phyloP scores from a whole-genome alignment of 306 rosid genomes.

The Argentina anserina region DNA sequence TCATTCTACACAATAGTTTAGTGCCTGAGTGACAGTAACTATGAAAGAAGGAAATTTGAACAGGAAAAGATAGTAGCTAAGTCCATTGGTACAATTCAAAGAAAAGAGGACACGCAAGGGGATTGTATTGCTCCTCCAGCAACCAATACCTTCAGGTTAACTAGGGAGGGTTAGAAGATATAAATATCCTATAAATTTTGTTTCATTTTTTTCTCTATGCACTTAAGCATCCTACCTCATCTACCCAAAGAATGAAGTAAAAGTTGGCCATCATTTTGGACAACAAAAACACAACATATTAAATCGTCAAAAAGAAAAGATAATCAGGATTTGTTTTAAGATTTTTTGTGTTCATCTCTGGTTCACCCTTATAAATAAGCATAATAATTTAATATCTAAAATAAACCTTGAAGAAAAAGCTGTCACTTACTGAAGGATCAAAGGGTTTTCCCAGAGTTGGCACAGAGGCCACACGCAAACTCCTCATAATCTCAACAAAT shows the following conservation, averaged over 20 bases:
- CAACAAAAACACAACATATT: not conserved
- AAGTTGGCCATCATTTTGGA: not conserved
- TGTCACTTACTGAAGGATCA: conserved; percentile 71
- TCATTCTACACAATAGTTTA: not conserved
- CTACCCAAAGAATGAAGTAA: not conserved
- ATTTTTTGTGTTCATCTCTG: not conserved
- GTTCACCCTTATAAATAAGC: not conserved
- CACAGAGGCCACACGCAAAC: conserved; percentile 60
- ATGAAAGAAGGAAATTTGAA: not conserved
- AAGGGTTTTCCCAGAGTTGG: conserved; percentile 83
- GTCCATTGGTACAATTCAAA: not conserved
- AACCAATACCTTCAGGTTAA: not conserved
- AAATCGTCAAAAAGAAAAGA: not conserved
- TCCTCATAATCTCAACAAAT: conserved; percentile 77
- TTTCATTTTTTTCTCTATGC: not conserved
- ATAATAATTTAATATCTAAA: not conserved
- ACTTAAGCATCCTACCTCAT: not conserved
- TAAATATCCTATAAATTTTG: not conserved
- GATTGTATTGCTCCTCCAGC: not conserved
- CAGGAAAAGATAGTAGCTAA: not conserved
- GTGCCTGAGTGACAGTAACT: not conserved
- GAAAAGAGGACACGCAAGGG: not conserved
- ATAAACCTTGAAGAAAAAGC: conserved; percentile 8
- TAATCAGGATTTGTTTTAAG: not conserved
- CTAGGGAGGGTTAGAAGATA: not conserved